Percentiles rank a stretch among this genome's conserved stretches.
These are phyloP conservation scores for Russula brevipes DNA, from an alignment of 768 basidiomycete species.

Conservation along the genomic window DNA sequence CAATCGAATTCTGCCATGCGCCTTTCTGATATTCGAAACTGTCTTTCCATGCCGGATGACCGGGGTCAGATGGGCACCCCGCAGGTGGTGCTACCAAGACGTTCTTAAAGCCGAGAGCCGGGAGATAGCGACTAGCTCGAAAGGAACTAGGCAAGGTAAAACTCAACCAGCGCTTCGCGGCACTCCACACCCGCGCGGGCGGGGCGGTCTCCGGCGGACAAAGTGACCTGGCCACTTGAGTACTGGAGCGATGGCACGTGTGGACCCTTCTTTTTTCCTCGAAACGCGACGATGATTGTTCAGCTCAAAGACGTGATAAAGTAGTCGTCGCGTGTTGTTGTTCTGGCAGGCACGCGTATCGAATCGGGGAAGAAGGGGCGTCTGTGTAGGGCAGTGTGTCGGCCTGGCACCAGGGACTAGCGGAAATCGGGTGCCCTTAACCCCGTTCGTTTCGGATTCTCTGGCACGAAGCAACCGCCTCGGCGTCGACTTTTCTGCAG, in stretches of 20 bases:
- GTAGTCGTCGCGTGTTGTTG: background rate
- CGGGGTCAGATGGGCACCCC: slow-evolving; percentile 7
- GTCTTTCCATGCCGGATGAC: slow-evolving; percentile 1
- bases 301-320: background rate
- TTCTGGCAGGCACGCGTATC: background rate
- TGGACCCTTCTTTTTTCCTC: slow-evolving; percentile 10
- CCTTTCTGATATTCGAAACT: slow-evolving; percentile 19
- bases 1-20: background rate
- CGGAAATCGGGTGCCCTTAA: slow-evolving; percentile 13
- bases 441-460: slow-evolving; percentile 20
- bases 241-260: slow-evolving; percentile 2
- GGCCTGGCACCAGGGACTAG: slow-evolving; percentile 15
- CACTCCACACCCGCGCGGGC: slow-evolving; percentile 8
- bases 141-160: slow-evolving; percentile 2
- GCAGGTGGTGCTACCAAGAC: background rate
- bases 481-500: slow-evolving; percentile 9
- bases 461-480: slow-evolving; percentile 3
- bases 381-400: background rate
- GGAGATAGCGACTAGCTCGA: slow-evolving; percentile 5
- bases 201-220: background rate
- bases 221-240: background rate
- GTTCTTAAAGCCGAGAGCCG: background rate
- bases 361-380: background rate
- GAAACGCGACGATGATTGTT: background rate
- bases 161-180: slow-evolving; percentile 2